These are phyloP conservation scores for Chamaecyparis obtusa DNA, from an alignment of 75 land plant species.

Conservation along the genomic window DNA sequence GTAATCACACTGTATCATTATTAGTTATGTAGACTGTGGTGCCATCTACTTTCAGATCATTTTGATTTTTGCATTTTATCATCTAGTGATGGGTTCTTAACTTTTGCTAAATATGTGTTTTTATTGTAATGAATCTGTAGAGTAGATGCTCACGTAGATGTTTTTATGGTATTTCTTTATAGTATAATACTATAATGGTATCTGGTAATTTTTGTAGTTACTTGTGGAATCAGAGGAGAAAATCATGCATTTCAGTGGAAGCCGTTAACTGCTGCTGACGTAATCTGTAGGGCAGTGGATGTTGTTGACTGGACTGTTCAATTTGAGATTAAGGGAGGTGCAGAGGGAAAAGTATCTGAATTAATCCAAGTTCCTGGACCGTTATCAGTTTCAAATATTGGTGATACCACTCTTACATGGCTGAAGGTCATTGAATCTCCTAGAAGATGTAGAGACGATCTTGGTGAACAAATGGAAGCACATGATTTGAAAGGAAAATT, in stretches of 20 bases:
- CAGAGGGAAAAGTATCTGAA: slow-evolving; percentile 5
- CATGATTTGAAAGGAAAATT: background rate
- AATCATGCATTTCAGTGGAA: background rate
- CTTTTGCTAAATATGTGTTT: background rate
- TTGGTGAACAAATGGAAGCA: slow-evolving; percentile 1
- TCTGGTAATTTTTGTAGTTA: background rate
- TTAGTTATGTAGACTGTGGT: too few species aligned
- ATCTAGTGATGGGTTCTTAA: background rate
- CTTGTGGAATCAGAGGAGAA: background rate
- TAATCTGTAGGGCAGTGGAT: slow-evolving; percentile 1
- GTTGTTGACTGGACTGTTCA: slow-evolving; percentile 10
- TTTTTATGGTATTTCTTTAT: background rate
- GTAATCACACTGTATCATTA: too few species aligned
- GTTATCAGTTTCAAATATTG: background rate
- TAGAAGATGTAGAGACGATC: background rate
- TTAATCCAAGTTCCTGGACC: slow-evolving; percentile 5
- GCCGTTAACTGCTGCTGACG: background rate
- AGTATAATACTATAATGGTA: background rate
- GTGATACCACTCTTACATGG: background rate
- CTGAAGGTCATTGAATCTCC: slow-evolving; percentile 5
- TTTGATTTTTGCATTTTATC: background rate
- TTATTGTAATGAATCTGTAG: background rate
- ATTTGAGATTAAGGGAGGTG: slow-evolving; percentile 6
- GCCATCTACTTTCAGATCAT: background rate
- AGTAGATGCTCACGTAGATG: background rate